Evolutionary conservation across 2,329 filamentous ascomycete species (phyloP).

Genomic region (Colletotrichum falcatum): DNA sequence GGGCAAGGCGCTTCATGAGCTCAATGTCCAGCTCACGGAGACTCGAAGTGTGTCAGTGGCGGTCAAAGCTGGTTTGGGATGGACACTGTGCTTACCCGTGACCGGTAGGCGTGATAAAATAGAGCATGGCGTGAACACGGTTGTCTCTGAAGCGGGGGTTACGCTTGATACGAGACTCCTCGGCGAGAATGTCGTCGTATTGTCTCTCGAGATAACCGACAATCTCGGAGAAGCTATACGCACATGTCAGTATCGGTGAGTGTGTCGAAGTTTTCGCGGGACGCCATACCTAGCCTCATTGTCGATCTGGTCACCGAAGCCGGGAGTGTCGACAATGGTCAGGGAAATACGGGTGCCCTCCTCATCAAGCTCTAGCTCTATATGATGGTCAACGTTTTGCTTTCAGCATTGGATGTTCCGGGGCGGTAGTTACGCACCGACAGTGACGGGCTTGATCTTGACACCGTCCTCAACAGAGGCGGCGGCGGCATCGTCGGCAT

Average conservation of each 20-base stretch:
- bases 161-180: slow-evolving; percentile 99
- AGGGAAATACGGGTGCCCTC: slow-evolving; percentile 98
- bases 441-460: slow-evolving; percentile 98
- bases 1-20: slow-evolving; percentile 98
- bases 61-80: not conserved
- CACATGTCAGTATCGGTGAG: not conserved
- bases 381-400: slow-evolving; percentile 20
- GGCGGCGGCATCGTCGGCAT: slow-evolving; percentile 87
- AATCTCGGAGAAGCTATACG: slow-evolving; percentile 89
- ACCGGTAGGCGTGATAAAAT: slow-evolving; percentile 99
- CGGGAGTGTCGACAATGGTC: slow-evolving; percentile 98
- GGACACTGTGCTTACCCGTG: slow-evolving; percentile 74
- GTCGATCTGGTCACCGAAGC: slow-evolving; percentile 98
- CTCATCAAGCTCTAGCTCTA: slow-evolving; percentile 95
- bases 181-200: slow-evolving; percentile 98
- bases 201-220: slow-evolving; percentile 98
- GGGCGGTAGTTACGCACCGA: slow-evolving; percentile 71
- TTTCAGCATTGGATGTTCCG: not conserved
- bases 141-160: slow-evolving; percentile 99
- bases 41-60: slow-evolving; percentile 58
- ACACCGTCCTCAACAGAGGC: slow-evolving; percentile 97
- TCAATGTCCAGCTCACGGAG: slow-evolving; percentile 99
- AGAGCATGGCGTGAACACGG: slow-evolving; percentile 96
- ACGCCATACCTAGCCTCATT: slow-evolving; percentile 89
- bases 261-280: not conserved